A percentile compares a stretch with the other conserved stretches of the same genome.
Evolutionary conservation across 441 rosid species (phyloP).

Genomic region (Erodium moschatum): DNA sequence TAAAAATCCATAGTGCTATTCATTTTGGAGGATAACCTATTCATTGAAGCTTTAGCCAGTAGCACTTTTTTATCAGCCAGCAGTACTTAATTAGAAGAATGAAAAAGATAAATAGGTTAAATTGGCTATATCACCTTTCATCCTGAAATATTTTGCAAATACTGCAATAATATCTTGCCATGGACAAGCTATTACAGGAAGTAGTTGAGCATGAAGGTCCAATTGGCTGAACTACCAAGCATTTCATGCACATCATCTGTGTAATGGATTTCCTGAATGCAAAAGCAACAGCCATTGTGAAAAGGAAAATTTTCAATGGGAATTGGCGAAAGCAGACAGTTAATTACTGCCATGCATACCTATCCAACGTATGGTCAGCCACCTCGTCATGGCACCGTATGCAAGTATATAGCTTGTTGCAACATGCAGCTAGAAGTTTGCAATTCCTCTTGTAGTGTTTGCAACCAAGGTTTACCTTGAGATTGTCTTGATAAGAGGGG

Average conservation of each 20-base stretch:
- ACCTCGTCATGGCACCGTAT: constrained; percentile 75
- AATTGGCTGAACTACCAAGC: constrained; percentile 55
- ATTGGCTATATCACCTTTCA: constrained; percentile 38
- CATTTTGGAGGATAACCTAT: background rate
- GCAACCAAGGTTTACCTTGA: constrained; percentile 43
- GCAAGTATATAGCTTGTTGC: constrained; percentile 59
- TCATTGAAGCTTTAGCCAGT: background rate
- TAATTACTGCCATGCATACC: constrained; percentile 30
- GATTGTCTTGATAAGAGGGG: constrained; percentile 50
- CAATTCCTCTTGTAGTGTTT: constrained; percentile 71
- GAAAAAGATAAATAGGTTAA: constrained; percentile 13
- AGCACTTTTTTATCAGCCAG: too few relatives aligned
- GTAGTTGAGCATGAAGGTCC: constrained; percentile 39
- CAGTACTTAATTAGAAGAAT: background rate
- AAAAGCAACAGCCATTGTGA: constrained; percentile 15
- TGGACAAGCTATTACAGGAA: constrained; percentile 47
- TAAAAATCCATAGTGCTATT: background rate
- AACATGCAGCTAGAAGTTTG: constrained; percentile 57
- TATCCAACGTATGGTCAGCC: constrained; percentile 53
- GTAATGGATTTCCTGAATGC: constrained; percentile 44
- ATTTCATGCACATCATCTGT: constrained; percentile 84
- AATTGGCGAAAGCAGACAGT: constrained; percentile 10
- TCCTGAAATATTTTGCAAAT: constrained; percentile 68
- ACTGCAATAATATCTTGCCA: constrained; percentile 70
- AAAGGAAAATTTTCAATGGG: constrained; percentile 8